Base-by-base conservation (phyloP, 495 filamentous ascomycete species). In the Tuber brumale region DNA sequence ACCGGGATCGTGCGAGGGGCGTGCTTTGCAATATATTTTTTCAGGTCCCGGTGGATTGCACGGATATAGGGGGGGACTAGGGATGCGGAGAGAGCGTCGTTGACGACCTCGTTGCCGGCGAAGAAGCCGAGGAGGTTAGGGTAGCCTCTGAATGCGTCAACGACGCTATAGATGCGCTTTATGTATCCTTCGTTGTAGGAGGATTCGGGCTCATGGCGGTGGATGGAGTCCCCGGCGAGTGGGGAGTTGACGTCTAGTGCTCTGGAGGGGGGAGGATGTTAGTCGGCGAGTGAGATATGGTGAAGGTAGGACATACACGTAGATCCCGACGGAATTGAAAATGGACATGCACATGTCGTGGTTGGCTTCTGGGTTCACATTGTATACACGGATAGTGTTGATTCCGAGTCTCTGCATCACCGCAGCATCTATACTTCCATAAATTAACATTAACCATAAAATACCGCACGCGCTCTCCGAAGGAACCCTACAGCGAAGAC, bases 311-410 rank as follows among this genome's bases (percentile, higher is more conserved):
- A 72, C 71, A 75, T 51, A 85, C 86, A 92, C 87, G 84, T 92
- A 92, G 76, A 92, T 91, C 78, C 92, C 91, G 70, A 91, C 92
- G 19, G 90, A 89, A 81, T 97, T 96, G 89, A 97, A 98, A 83
- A 97, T 94, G 75, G 90, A 92, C 43, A 89, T 93, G 84, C 95
- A 98, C 77, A 92, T 86, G 81, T 97, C 92, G 85, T 98, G 95
- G 86, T 97, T 92, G 76, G 93, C 81, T 70, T 88, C 85, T 18
- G 95, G 94, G 82, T 93, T 90, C 73, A 97, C 83, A 87, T 97
- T 98, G 87, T 98, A 98, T 14, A 95, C 89, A 77, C 95, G 93
- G 84, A 98, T 95, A 43, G 93, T 91, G 86, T 98, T 97, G 77
- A 95, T 84, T 72, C 88, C 92, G 74, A 98, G 86, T 41, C 88